Evolutionary conservation across 2,329 filamentous ascomycete genomes (phyloP).

Genomic region (Madurella fahalii): DNA sequence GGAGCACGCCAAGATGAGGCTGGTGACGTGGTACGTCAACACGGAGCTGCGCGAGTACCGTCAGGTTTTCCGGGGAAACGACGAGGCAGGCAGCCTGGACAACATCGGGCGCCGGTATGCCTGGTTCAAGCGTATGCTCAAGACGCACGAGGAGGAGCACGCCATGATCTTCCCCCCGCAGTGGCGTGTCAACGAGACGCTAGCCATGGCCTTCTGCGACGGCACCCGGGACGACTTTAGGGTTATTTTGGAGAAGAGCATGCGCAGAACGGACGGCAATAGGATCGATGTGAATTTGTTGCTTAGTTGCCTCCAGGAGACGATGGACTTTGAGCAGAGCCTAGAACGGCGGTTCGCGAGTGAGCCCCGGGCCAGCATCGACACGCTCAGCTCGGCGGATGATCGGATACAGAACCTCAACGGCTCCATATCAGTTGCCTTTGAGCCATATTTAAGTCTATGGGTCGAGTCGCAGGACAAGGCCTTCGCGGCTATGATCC

Average conservation of each 20-base stretch:
- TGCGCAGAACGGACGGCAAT: constrained; percentile 70
- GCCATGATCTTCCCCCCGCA: constrained; percentile 77
- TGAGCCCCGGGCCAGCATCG: constrained; percentile 74
- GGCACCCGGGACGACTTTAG: constrained; percentile 95
- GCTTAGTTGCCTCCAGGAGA: constrained; percentile 87
- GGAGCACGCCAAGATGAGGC: constrained; percentile 72
- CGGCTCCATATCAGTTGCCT: constrained; percentile 90
- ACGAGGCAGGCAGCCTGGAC: constrained; percentile 92
- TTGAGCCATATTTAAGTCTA: constrained; percentile 92
- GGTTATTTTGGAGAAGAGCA: constrained; percentile 81
- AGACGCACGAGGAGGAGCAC: constrained; percentile 93
- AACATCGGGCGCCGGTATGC: constrained; percentile 93
- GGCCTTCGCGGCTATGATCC: constrained; percentile 77
- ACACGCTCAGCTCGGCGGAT: constrained; percentile 78
- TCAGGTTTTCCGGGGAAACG: constrained; percentile 91
- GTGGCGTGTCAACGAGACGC: constrained; percentile 86
- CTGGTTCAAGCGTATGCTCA: constrained; percentile 95
- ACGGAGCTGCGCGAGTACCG: constrained; percentile 93
- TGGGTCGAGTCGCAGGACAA: constrained; percentile 98
- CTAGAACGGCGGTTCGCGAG: constrained; percentile 79
- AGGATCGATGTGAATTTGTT: constrained; percentile 86
- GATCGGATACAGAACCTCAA: constrained; percentile 75
- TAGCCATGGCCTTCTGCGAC: constrained; percentile 91
- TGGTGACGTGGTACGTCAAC: constrained; percentile 97
- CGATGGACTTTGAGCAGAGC: constrained; percentile 91